These are phyloP conservation scores for Ambrosiella xylebori DNA, from an alignment of 2,329 filamentous ascomycete species.

Conservation along the genomic window DNA sequence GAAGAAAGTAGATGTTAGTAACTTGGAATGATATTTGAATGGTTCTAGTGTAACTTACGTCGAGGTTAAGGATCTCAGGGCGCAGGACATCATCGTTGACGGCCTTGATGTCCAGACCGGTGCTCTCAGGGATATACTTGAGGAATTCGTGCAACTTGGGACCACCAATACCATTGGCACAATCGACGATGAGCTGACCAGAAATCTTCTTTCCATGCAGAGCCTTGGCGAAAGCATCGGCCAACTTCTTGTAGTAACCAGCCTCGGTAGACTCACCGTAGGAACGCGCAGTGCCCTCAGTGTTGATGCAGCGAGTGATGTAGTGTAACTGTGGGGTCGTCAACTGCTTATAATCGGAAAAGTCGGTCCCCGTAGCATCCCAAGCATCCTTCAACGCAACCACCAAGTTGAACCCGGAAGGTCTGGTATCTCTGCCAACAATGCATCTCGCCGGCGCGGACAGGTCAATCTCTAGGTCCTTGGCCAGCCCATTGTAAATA, in stretches of 20 bases:
- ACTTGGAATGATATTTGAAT: background rate
- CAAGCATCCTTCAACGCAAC: constrained; percentile 64
- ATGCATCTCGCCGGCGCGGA: constrained; percentile 60
- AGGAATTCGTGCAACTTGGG: constrained; percentile 77
- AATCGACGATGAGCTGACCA: constrained; percentile 71
- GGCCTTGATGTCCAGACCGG: constrained; percentile 63
- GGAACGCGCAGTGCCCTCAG: constrained; percentile 65
- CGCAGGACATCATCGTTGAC: constrained; percentile 88
- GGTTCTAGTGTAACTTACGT: constrained; percentile 36
- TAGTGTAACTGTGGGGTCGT: constrained; percentile 98
- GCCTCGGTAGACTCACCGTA: constrained; percentile 81
- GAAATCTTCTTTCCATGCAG: constrained; percentile 59
- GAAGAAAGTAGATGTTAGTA: background rate
- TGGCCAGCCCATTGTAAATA: constrained; percentile 58
- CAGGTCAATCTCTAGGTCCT: constrained; percentile 59
- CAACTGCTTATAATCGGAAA: constrained; percentile 73
- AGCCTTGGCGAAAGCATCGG: constrained; percentile 65
- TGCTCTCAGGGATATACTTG: constrained; percentile 57
- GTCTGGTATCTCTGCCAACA: constrained; percentile 81
- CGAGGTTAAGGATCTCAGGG: constrained; percentile 73
- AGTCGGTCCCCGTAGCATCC: constrained; percentile 55
- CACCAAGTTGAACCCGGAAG: constrained; percentile 73
- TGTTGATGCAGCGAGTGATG: constrained; percentile 86
- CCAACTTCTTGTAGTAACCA: constrained; percentile 90
- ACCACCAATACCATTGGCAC: constrained; percentile 90